These are phyloP conservation scores for Talinum fruticosum DNA, from an alignment of 148 eudicot genomes.

Conservation along the genomic window DNA sequence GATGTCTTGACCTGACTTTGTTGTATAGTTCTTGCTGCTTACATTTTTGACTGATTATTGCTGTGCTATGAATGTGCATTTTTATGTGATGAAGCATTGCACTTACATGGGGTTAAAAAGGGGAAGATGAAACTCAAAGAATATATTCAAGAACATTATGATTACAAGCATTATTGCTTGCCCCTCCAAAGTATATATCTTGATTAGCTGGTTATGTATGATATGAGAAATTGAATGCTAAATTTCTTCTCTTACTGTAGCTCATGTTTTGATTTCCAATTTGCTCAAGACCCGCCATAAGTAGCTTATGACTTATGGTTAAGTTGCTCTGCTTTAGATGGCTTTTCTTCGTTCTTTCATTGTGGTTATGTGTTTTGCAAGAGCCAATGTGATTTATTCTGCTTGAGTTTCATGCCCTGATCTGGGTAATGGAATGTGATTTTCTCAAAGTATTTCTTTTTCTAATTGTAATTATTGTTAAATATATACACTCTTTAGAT, in stretches of 20 bases:
- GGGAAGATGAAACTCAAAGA: no score
- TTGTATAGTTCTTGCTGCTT: neutral
- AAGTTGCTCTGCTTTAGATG: no score
- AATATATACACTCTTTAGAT: neutral
- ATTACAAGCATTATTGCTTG: neutral
- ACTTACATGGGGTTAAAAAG: neutral
- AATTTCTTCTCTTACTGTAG: neutral
- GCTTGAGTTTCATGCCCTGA: neutral
- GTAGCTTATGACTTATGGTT: neutral
- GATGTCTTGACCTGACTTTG: neutral
- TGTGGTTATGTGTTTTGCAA: slow-evolving; percentile 13
- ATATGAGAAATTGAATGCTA: neutral
- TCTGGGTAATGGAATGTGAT: neutral
- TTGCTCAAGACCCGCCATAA: neutral
- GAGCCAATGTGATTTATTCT: neutral
- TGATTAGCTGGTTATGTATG: neutral
- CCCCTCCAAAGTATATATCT: neutral
- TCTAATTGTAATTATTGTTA: neutral
- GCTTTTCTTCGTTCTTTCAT: neutral
- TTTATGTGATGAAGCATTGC: neutral
- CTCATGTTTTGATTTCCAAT: neutral
- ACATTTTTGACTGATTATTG: neutral
- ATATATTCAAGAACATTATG: neutral
- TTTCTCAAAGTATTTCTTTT: no score
- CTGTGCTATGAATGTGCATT: neutral